Base-by-base conservation (phyloP, 345 rosid genomes). In the Pseudoturritis turrita region DNA sequence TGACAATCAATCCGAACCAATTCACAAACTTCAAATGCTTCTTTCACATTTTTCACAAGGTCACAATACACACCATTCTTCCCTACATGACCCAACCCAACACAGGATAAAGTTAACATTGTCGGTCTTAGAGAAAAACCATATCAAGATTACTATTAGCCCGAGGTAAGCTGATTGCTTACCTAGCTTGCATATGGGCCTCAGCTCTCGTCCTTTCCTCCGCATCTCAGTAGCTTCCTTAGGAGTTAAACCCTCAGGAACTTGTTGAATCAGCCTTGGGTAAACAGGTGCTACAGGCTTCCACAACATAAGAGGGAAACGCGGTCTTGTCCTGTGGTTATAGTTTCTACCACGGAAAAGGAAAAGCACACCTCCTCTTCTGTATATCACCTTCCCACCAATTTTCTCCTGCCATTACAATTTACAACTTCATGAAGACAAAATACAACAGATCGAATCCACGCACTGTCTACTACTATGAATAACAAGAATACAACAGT, bases 311-410 rank as follows among this genome's bases (percentile, higher is more conserved):
- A 95, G 88, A 55, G 99, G 99, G 71, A 87, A 89, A 3, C 75
- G 89, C 0, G 93, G 97, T 25, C 90, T 87, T 73, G 83, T 79
- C 81, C 71, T 89, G 80, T 88, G 84, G 79, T 89, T 89, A 72
- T 95, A 95, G 77, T 95, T 95, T 83, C 99, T 85, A 37, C 97
- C 97, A 73, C 97, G 85, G 68, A 91, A 94, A 41, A 94, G 91
- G 47, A 69, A 94, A 33, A 94, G 15, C 49, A 85, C 86, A 26
- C 97, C 97, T 69, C 95, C 95, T 62, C 77, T 83, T 70, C 89
- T 79, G 70, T 82, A 84, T 70, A 94, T 91, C 58, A 94, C 78
- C 81, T 94, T 89, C 44, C 98, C 97, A 19, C 98, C 96, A 39
- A 91, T 87, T 85, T 77, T 89, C 72, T 91, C 93, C 98, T 91